A percentile compares a stretch with the other conserved stretches of the same genome.
phyloP scores from a whole-genome alignment of 2,329 filamentous ascomycete species.

The Zasmidium cellare region DNA sequence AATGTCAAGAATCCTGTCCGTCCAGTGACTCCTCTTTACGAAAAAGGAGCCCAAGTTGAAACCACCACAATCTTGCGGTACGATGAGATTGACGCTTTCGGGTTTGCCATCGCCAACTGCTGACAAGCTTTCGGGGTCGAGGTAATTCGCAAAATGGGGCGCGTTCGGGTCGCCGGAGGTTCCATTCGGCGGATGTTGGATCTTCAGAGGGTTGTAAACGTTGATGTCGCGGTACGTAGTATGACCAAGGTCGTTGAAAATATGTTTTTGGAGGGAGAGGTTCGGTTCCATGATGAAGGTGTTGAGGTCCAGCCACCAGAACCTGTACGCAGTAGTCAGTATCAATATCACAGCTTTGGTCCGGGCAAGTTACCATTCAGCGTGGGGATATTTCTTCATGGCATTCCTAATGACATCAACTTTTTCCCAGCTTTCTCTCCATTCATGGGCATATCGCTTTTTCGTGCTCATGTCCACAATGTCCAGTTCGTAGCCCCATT shows the following conservation, averaged over 20 bases:
- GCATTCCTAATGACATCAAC: constrained; percentile 88
- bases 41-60: constrained; percentile 99
- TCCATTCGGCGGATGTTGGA: constrained; percentile 72
- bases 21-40: constrained; percentile 80
- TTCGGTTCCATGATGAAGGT: constrained; percentile 97
- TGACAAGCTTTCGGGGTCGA: constrained; percentile 74
- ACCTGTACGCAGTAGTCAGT: constrained; percentile 62
- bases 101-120: constrained; percentile 72
- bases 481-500: constrained; percentile 94
- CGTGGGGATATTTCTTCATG: constrained; percentile 90
- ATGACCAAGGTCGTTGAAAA: constrained; percentile 76
- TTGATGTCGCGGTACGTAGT: constrained; percentile 95
- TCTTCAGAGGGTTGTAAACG: constrained; percentile 90
- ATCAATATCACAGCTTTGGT: neutral
- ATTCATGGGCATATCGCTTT: constrained; percentile 97
- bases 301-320: constrained; percentile 98
- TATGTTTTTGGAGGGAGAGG: constrained; percentile 83
- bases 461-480: constrained; percentile 98
- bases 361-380: constrained; percentile 76
- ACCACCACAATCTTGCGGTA: constrained; percentile 91
- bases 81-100: constrained; percentile 79
- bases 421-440: constrained; percentile 99
- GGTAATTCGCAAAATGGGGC: constrained; percentile 53
- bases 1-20: constrained; percentile 85
- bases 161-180: constrained; percentile 41